Base-by-base conservation (phyloP, 345 rosid genomes). In the Sisymbrium altissimum region DNA sequence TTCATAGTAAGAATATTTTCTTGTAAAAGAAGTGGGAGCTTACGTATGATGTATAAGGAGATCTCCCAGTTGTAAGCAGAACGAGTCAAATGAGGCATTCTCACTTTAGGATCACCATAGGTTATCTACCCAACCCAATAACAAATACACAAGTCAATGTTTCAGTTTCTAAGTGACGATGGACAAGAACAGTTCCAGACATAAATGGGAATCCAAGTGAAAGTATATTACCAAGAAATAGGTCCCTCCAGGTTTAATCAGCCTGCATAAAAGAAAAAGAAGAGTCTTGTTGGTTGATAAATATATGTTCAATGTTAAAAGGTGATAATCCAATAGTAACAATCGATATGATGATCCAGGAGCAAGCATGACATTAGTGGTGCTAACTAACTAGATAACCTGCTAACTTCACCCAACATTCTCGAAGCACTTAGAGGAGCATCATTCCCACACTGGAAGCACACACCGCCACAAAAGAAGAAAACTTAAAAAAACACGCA, bases 381-480 rank as follows among this genome's bases (percentile, higher is more conserved):
- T 43, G 10, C 64, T 50, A 70, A 17, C 64, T 53, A 46, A 10
- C 60, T 65, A 68, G 41, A 71, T 69, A 76, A 95, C 97, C 97
- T 91, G 97, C 88, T 95, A 81, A 95, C 93, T 89, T 95, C 97
- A 69, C 93, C 90, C 72, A 95, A 83, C 97, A 89, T 95, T 81
- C 32, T 87, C 66, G 89, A 6, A 79, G 96, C 87, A 87, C 93
- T 87, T 48, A 86, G 57, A 3, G 84, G 84, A 66, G 97, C 97
- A 86, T 92, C 97, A 9, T 73, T 79, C 71, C 97, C 92, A 63
- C 99, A 95, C 97, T 95, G 76, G 67, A 71, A 66, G n/a, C 21
- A 53, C 39, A 53, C 69, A 85, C 4, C 76, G 60, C 52, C 71
- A 83, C 35, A 44, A 71, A 49, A 17, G 17, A 79, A 39, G 1